Evolutionary conservation across 768 basidiomycete species (phyloP).

Genomic region (Zangia roseola): DNA sequence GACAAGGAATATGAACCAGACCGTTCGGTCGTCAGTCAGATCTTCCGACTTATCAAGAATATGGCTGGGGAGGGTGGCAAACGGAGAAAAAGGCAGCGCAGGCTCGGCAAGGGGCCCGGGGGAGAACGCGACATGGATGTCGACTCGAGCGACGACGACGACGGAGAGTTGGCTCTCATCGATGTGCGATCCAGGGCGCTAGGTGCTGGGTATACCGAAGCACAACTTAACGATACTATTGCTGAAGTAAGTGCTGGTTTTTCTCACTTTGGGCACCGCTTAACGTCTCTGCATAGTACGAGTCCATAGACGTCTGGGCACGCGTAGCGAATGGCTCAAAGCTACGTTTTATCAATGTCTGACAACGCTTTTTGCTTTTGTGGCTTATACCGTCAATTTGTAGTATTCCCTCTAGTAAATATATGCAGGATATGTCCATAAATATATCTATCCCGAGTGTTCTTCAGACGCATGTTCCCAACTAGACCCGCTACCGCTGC

Average conservation of each 20-base stretch:
- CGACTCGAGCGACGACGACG: slow-evolving; percentile 68
- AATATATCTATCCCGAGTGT: slow-evolving; percentile 24
- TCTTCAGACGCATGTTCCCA: slow-evolving; percentile 69
- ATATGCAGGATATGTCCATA: slow-evolving; percentile 24
- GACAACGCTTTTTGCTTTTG: background rate
- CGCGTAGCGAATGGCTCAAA: slow-evolving; percentile 84
- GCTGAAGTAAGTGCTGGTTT: slow-evolving; percentile 52
- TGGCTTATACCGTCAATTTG: slow-evolving; percentile 12
- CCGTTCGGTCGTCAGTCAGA: slow-evolving; percentile 75
- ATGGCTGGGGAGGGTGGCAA: slow-evolving; percentile 57
- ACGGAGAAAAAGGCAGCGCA: slow-evolving; percentile 44
- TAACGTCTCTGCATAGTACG: slow-evolving; percentile 60
- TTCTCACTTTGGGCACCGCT: slow-evolving; percentile 1
- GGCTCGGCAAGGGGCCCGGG: slow-evolving; percentile 67
- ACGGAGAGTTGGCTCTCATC: slow-evolving; percentile 74
- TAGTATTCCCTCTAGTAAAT: slow-evolving; percentile 8
- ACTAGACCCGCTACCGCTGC: slow-evolving; percentile 52
- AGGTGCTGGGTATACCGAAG: slow-evolving; percentile 87
- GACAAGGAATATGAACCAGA: slow-evolving; percentile 71
- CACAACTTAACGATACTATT: slow-evolving; percentile 84
- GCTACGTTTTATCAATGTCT: slow-evolving; percentile 60
- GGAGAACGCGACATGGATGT: slow-evolving; percentile 69
- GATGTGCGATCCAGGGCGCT: slow-evolving; percentile 87
- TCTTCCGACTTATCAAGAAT: slow-evolving; percentile 88
- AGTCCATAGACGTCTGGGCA: slow-evolving; percentile 76